These are phyloP conservation scores for Clathrospora elynae DNA, from an alignment of 2,329 filamentous ascomycete species.

Conservation along the genomic window DNA sequence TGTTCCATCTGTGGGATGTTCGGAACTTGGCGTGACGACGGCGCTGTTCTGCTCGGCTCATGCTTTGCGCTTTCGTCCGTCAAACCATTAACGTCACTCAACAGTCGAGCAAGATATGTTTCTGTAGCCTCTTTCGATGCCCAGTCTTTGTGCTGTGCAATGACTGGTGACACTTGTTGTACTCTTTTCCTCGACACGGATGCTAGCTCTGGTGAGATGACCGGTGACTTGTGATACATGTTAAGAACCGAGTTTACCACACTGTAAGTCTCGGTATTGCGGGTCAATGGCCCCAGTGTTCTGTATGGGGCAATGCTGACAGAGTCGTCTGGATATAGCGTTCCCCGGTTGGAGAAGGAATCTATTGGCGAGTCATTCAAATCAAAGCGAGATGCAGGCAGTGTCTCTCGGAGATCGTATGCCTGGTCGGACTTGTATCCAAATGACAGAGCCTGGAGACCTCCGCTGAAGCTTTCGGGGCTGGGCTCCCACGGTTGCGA, in stretches of 20 bases:
- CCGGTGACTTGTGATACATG: conserved; percentile 47
- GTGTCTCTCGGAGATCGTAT: conserved; percentile 15
- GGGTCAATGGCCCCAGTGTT: conserved; percentile 36
- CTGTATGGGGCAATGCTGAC: conserved; percentile 46
- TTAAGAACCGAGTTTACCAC: conserved; percentile 50
- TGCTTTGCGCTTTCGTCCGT: conserved; percentile 16
- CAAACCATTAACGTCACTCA: conserved; percentile 47
- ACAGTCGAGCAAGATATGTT: conserved; percentile 59
- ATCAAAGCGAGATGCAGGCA: conserved; percentile 32
- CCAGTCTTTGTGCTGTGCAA: conserved; percentile 61
- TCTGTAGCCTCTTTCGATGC: conserved; percentile 61
- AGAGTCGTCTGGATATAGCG: conserved; percentile 47
- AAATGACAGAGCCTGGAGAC: conserved; percentile 18
- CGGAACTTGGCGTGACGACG: conserved; percentile 20
- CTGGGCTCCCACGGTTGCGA: conserved; percentile 17
- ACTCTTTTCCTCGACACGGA: conserved; percentile 49
- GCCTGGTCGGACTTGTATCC: conserved; percentile 21
- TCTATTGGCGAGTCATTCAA: conserved; percentile 43
- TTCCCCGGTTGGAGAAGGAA: conserved; percentile 40
- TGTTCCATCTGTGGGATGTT: conserved; percentile 28
- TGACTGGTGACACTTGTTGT: conserved; percentile 56
- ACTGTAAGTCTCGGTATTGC: conserved; percentile 52
- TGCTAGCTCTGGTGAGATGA: conserved; percentile 49
- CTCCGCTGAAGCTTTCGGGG: conserved; percentile 17
- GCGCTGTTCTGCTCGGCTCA: conserved; percentile 14